phyloP scores from a whole-genome alignment of 495 filamentous ascomycete genomes.

The Trypethelium eluteriae region DNA sequence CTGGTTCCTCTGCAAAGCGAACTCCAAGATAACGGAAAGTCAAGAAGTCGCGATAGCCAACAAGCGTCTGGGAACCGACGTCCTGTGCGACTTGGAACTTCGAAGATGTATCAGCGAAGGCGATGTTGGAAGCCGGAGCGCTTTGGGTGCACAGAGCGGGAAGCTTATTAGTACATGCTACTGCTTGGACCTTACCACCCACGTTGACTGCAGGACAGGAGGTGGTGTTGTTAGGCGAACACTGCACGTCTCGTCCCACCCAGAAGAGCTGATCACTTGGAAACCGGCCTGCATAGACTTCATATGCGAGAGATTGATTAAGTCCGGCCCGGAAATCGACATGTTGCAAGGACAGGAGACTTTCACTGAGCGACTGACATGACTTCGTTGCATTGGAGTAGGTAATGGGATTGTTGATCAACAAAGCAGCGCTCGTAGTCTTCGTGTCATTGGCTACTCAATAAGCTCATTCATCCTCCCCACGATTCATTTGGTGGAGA shows the following conservation, averaged over 20 bases:
- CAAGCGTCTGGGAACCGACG: slow-evolving; percentile 25
- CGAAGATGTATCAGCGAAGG: slow-evolving; percentile 22
- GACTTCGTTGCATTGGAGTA: neutral
- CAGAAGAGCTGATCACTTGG: slow-evolving; percentile 22
- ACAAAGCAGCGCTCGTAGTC: neutral
- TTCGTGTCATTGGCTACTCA: neutral
- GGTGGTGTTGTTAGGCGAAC: neutral
- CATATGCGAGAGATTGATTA: slow-evolving; percentile 31
- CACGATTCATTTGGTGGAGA: neutral
- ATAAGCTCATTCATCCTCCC: neutral
- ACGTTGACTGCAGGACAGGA: slow-evolving; percentile 19
- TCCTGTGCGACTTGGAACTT: slow-evolving; percentile 20
- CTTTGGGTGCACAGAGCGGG: slow-evolving; percentile 27
- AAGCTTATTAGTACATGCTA: slow-evolving; percentile 10
- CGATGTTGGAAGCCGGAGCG: slow-evolving; percentile 20
- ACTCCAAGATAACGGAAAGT: slow-evolving; percentile 40
- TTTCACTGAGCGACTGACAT: slow-evolving; percentile 4
- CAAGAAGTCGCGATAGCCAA: slow-evolving; percentile 37
- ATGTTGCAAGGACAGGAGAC: neutral
- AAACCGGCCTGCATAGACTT: slow-evolving; percentile 23
- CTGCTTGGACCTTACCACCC: slow-evolving; percentile 13
- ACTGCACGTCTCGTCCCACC: neutral
- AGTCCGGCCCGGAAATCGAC: slow-evolving; percentile 30
- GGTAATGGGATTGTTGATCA: neutral
- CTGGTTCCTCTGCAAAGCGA: slow-evolving; percentile 36